Base-by-base conservation (phyloP, 139 green algal species). In the Medakamo hakoo region DNA sequence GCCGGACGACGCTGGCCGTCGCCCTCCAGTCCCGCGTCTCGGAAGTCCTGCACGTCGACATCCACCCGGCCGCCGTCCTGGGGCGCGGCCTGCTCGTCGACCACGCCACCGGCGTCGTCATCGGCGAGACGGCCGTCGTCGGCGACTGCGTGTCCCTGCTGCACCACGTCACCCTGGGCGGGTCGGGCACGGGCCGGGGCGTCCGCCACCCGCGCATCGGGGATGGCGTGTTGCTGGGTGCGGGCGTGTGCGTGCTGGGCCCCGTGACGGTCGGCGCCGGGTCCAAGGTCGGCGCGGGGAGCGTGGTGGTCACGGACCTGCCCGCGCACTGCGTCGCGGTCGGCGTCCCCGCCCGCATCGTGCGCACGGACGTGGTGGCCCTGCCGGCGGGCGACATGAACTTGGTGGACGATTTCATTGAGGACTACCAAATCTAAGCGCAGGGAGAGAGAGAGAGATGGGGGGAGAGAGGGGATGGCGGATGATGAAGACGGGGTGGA, bases 151-250 rank as follows among this genome's bases (percentile, higher is more conserved):
- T 95, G 3, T 95, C 84, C 4, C 89, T 98, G 75, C 80, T 97
- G 60, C 92, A 97, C 68, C 84, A 88, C 65, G 93, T 99, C 16
- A 97, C 91, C 4, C 75, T 99, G 4, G 93, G 93, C 27, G 93
- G 67, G 9, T 52, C 40, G 9, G 88, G 88, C 58, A 93, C 78
- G 2, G 80, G 81, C 58, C 84, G 71, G 20, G 87, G 87, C 25
- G 31, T 64, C 28, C 78, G 80, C 0, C 80, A 86, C 68, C 86
- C 86, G 0, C 82, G 64, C n/a, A 76, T 94, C 22, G 86, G 83
- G 2, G 76, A 93, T 62, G 89, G 89, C 9, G 89, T 91, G 59
- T 75, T 96, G 60, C 72, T 96, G 24, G 89, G 89, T 1, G 89
- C 89, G 18, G 89, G 87, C 3, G 88, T 86, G 3, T 84, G 65